phyloP scores from a whole-genome alignment of 202 grass and related monocot species.

The Zoysia matrella region DNA sequence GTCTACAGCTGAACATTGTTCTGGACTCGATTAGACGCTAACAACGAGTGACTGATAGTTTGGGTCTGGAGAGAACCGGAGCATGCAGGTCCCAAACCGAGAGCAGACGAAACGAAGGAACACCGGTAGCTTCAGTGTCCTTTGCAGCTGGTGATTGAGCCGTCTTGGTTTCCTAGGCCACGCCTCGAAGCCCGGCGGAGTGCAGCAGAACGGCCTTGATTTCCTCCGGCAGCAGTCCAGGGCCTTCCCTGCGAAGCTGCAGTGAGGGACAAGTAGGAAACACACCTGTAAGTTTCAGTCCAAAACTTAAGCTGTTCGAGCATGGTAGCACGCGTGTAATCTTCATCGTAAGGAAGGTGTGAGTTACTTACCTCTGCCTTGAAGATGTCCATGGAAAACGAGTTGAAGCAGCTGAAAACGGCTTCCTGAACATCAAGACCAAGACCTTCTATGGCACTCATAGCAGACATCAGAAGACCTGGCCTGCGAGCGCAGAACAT shows the following conservation, averaged over 20 bases:
- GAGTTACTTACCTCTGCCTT: slow-evolving; percentile 75
- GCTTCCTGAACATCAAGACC: slow-evolving; percentile 86
- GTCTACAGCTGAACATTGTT: slow-evolving; percentile 29
- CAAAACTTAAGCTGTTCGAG: background rate
- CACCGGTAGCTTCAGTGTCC: background rate
- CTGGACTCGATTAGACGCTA: background rate
- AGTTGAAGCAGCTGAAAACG: slow-evolving; percentile 95
- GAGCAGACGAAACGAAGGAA: slow-evolving; percentile 7
- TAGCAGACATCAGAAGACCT: slow-evolving; percentile 76
- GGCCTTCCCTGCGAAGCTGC: slow-evolving; percentile 86
- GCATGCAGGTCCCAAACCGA: background rate
- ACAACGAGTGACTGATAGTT: slow-evolving; percentile 18
- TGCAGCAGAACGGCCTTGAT: slow-evolving; percentile 93
- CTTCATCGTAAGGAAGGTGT: background rate
- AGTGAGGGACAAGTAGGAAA: slow-evolving; percentile 3
- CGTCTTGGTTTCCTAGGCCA: slow-evolving; percentile 31
- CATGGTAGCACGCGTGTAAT: background rate
- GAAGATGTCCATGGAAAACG: slow-evolving; percentile 88
- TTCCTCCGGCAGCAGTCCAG: slow-evolving; percentile 76
- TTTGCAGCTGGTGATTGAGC: background rate
- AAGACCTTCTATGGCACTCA: slow-evolving; percentile 74
- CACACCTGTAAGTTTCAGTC: background rate
- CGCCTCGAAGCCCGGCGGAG: slow-evolving; percentile 59
- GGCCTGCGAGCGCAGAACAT: slow-evolving; percentile 92
- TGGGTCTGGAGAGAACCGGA: background rate